Base-by-base conservation (phyloP, 2,329 filamentous ascomycete genomes). In the Cordyceps farinosa region DNA sequence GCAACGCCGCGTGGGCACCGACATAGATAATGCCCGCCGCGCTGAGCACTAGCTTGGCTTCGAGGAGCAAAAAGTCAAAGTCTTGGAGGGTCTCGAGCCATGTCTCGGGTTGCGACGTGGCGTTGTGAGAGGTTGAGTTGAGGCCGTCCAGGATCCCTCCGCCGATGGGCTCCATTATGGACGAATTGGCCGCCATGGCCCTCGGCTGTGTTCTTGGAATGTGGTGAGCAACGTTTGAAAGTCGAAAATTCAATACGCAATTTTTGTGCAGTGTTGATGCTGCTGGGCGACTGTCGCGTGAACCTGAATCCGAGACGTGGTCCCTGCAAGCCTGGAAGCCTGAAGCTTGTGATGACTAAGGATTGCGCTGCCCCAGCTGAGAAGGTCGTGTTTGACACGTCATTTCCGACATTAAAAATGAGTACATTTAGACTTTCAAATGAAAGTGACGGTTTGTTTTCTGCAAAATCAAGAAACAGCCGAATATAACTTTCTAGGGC, bases 1-100 rank as follows among this genome's bases (percentile, higher is more conserved):
- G 88, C 27, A 98, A 84, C 1, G 93, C 90, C n/a, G 90, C 91
- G 74, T 97, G 90, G 9, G 92, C 87, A 54, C 90, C 91, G 5
- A 91, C 82, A 76, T 90, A 95, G 71, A 97, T 96, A 60, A 92
- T 91, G 66, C 90, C 87, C 17, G 97, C 76, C 15, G 92, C 89
- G 34, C 90, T 88, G 65, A 87, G 71, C 63, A 85, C 73, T 52
- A 86, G 78, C 66, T 80, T 79, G 17, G 72, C 63, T 65, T 84
- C 78, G 11, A 85, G 74, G 1, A 79, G 54, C 44, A 85, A 69
- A 63, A 81, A 76, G 62, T 79, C 76, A 34, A 71, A 69, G 45
- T 79, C 71, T 65, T 68, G 74, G 8, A 78, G 57, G 44, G 68
- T 70, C 10, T 69, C 66, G 17, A 73, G 53, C 58, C 74, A 67